A percentile compares a stretch with the other conserved stretches of the same genome.
Conservation (phyloP, 129 eudicot genomes). For the Helianthus tuberosus region DNA sequence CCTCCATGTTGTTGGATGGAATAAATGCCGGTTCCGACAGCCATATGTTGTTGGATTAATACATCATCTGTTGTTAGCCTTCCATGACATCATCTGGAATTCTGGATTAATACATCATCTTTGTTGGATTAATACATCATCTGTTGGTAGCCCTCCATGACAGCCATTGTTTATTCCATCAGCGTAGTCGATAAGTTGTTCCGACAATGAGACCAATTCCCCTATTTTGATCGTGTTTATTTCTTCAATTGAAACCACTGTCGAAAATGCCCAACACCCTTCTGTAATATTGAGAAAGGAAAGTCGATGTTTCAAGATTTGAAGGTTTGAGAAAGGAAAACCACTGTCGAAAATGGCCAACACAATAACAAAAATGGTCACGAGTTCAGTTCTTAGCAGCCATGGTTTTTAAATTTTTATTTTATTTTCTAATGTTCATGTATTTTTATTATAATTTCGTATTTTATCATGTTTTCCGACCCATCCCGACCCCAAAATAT, state of each 20-base stretch:
- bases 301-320: slow-evolving; percentile 1
- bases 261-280: slow-evolving; percentile 82
- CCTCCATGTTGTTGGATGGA: slow-evolving; percentile 52
- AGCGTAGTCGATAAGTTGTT: slow-evolving; percentile 74
- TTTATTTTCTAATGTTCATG: too few species aligned
- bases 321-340: background rate
- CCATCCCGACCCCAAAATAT: too few species aligned
- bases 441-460: too few species aligned
- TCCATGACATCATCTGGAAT: slow-evolving; percentile 67
- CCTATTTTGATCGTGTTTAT: slow-evolving; percentile 64
- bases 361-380: too few species aligned
- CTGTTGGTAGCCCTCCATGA: slow-evolving; percentile 58
- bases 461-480: too few species aligned
- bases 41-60: too few species aligned
- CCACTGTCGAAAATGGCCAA: too few species aligned
- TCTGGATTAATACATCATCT: too few species aligned
- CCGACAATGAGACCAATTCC: slow-evolving; percentile 52
- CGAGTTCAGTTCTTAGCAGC: too few species aligned
- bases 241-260: slow-evolving; percentile 66
- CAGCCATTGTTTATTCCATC: slow-evolving; percentile 52
- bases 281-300: slow-evolving; percentile 50
- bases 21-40: slow-evolving; percentile 58
- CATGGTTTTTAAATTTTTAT: too few species aligned
- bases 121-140: too few species aligned
- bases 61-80: slow-evolving; percentile 41